phyloP scores from a whole-genome alignment of 257 asterid species.

The Nicotiana attenuata region DNA sequence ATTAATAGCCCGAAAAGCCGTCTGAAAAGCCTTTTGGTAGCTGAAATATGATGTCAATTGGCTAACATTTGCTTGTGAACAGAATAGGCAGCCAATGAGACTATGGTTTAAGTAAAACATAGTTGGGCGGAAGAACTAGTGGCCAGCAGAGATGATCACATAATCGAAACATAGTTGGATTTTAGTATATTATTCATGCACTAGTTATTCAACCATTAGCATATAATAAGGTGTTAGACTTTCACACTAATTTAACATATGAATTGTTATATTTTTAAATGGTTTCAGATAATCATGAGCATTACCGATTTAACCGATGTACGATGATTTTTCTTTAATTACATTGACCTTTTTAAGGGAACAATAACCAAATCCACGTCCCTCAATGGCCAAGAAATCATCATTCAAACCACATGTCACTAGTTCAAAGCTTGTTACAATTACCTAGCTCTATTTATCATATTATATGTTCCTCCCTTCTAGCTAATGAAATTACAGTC shows the following conservation, averaged over 20 bases:
- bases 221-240: neutral
- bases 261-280: neutral
- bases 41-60: neutral
- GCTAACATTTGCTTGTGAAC: neutral
- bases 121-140: neutral
- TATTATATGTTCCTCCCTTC: no score
- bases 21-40: neutral
- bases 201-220: neutral
- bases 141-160: neutral
- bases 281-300: neutral
- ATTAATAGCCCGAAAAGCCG: slow-evolving; percentile 24
- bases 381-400: no score
- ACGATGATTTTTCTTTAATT: no score
- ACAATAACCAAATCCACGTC: no score
- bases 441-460: no score
- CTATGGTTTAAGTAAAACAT: neutral
- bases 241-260: neutral
- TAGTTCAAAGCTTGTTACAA: no score
- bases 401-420: no score
- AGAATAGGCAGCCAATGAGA: neutral
- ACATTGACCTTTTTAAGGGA: no score
- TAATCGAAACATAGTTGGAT: neutral
- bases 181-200: neutral
- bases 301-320: no score
- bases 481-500: no score